Evolutionary conservation across 208 protist species (phyloP), one percentile per base, ranked within the genome.

Genomic region (Endotrypanum monterogeii): DNA sequence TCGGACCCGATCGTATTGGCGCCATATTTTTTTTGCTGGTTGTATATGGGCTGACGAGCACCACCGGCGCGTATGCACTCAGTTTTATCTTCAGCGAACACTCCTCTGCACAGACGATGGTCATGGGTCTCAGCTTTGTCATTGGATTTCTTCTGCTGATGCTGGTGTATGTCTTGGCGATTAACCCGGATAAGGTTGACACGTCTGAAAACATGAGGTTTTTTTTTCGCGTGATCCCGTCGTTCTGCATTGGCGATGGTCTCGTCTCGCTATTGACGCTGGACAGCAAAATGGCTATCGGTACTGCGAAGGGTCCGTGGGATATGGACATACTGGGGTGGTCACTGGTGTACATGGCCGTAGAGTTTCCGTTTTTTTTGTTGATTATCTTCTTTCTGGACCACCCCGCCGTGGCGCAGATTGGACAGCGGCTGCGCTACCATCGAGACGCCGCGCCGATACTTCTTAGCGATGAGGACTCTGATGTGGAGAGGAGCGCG

Each of bases 51-150:
- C 35, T 86, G 44, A 80, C 71, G 51, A 72, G 82, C 60, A 62
- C 60, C 4, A 37, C 39, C 8, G 37, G 37, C 55, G 67, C 76
- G 35, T 91, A 91, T 65, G 72, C 54, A 2, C 23, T 87, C 32
- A 87, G 74, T 65, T 90, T 93, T 66, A n/a, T 81, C 48, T 90
- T 91, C 72, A 73, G 28, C 30, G 72, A 83, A 30, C 78, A 93
- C 83, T 60, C 88, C 39, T 80, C 76, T 16, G 86, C 86, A 7
- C 81, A 91, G 61, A 79, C 74, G 16, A 73, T 79, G 1, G 70
- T 83, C 18, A 83, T 93, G 83, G 46, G 62, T 0, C 65, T 84
- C 1, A 82, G 74, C 70, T 83, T 91, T 41, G 39, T 89, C 32
- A 37, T 70, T 0, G 88, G 88, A 7, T 88, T 91, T 23, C 44